Base-by-base conservation (phyloP, 768 basidiomycete species). In the Leucocoprinus birnbaumii region DNA sequence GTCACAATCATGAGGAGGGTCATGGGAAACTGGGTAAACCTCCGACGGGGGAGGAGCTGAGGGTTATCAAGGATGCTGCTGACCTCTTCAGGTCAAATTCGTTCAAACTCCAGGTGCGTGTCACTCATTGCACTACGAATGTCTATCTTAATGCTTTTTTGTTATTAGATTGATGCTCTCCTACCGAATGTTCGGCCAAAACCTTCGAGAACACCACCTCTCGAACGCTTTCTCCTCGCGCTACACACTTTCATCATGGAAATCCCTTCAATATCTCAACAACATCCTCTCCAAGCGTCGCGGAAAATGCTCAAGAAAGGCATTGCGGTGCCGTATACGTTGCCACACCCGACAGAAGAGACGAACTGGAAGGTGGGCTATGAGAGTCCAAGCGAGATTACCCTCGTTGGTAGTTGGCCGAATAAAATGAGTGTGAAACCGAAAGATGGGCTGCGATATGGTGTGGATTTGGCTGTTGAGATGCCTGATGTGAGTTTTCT, bases 281-380 rank as follows among this genome's bases (percentile, higher is more conserved):
- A 80, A 57, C 80, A 89, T 58, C 91, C 93, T 7, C 71, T 91
- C 2, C 72, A 77, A 46, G 94, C 86, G 2, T 73, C 86, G 37
- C 73, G 80, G 25, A 66, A 71, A 26, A 70, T 89, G 42, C 66
- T 78, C 14, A 78, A 81, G 56, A 75, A 77, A 43, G 77, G 79
- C 5, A 67, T 91, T 9, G 73, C 83, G 2, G 80, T 93, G 0
- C 87, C 89, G 0, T 91, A 86, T 63, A 78, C 84, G 1, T 63
- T 78, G 0, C 92, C 93, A 0, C 71, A 81, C 21, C 91, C 91
- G 0, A 77, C 83, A 0, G 82, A 87, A 65, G 89, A 91, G 34
- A 84, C 86, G 0, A 93, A 94, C 53, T 97, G 94, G 94, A 93
- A 85, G 48, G 85, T 97, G 19, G 78, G 84, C 0, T 97, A 89